These are phyloP conservation scores for Beauveria brongniartii DNA, from an alignment of 2,329 filamentous ascomycete species.

Conservation along the genomic window DNA sequence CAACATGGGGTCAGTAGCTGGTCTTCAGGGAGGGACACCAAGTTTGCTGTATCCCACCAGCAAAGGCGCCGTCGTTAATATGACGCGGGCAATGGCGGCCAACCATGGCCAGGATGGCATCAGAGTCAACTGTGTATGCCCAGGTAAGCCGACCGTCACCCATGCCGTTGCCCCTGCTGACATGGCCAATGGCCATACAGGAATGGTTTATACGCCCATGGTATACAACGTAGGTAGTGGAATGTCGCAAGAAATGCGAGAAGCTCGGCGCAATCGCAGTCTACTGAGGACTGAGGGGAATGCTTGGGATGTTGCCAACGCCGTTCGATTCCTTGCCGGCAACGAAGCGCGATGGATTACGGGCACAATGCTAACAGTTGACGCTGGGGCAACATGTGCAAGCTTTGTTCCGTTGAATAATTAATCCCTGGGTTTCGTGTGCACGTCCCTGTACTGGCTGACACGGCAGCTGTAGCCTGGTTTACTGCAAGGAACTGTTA, in stretches of 20 bases:
- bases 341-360: slow-evolving; percentile 37
- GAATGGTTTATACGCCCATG: slow-evolving; percentile 42
- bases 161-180: not conserved
- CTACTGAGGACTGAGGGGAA: slow-evolving; percentile 34
- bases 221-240: slow-evolving; percentile 26
- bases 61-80: slow-evolving; percentile 41
- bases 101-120: slow-evolving; percentile 38
- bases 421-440: not conserved
- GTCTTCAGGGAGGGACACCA: slow-evolving; percentile 38
- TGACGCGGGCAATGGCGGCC: slow-evolving; percentile 44
- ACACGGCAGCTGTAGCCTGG: not conserved
- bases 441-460: too few relatives aligned
- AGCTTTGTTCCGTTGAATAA: slow-evolving; percentile 11
- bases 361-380: slow-evolving; percentile 31
- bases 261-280: slow-evolving; percentile 29
- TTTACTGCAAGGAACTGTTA: not conserved
- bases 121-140: slow-evolving; percentile 42
- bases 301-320: slow-evolving; percentile 34
- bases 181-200: not conserved
- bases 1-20: slow-evolving; percentile 57
- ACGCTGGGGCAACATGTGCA: slow-evolving; percentile 32
- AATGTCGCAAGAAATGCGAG: slow-evolving; percentile 31
- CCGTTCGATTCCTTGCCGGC: slow-evolving; percentile 31
- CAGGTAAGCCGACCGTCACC: slow-evolving; percentile 20
- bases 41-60: slow-evolving; percentile 38